Evolutionary conservation across 140 eudicot genomes (phyloP).

Genomic region (Oenanthe javanica): DNA sequence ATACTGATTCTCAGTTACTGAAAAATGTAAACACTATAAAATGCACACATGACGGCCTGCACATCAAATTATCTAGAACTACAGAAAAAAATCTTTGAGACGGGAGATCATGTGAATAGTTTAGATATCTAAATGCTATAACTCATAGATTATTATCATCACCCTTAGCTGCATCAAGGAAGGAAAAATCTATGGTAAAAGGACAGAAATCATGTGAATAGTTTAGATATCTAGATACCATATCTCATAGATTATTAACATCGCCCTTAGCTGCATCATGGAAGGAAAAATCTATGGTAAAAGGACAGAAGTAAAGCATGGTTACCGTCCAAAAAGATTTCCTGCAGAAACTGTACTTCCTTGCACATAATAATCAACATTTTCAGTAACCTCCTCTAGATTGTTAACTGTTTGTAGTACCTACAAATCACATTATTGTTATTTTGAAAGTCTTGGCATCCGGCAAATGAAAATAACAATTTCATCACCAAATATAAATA

Average conservation of each 20-base stretch:
- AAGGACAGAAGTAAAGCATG: not conserved
- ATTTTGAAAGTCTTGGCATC: not conserved
- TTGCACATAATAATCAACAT: slow-evolving; percentile 85
- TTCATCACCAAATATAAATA: not conserved
- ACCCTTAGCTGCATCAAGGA: too few relatives aligned
- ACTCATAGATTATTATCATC: too few relatives aligned
- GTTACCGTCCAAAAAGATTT: slow-evolving; percentile 88
- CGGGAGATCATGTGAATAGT: not conserved
- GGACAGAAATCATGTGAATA: too few relatives aligned
- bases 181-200: too few relatives aligned
- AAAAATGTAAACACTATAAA: not conserved
- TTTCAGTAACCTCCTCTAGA: slow-evolving; percentile 96
- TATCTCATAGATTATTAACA: not conserved
- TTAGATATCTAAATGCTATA: not conserved
- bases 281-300: not conserved
- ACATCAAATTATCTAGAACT: not conserved
- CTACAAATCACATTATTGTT: slow-evolving; percentile 27
- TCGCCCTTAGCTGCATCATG: not conserved
- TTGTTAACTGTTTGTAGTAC: slow-evolving; percentile 84
- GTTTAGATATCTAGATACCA: not conserved
- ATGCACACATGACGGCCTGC: not conserved
- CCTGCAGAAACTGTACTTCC: slow-evolving; percentile 96
- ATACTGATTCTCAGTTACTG: not conserved
- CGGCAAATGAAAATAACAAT: not conserved
- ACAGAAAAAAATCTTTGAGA: not conserved